Percentiles rank a stretch among this genome's conserved stretches.
These are phyloP conservation scores for Calendula officinalis DNA, from an alignment of 129 eudicot species.

Conservation along the genomic window DNA sequence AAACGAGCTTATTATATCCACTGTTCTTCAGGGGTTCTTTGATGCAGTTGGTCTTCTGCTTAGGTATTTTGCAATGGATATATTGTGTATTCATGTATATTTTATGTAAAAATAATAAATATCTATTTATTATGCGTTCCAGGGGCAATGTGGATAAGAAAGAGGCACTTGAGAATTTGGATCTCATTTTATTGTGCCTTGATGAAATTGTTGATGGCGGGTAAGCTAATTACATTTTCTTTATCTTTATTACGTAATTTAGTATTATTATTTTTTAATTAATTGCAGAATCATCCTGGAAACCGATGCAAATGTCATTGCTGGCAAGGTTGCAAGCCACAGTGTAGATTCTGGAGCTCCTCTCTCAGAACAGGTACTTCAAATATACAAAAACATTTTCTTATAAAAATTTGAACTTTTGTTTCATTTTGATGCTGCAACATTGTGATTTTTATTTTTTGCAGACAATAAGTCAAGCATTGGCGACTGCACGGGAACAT, in stretches of 20 bases:
- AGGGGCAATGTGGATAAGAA: slow-evolving; percentile 79
- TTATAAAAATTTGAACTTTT: neutral
- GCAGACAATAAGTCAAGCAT: slow-evolving; percentile 93
- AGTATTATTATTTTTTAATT: no score
- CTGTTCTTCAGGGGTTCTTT: slow-evolving; percentile 88
- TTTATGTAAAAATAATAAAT: neutral
- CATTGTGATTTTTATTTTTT: slow-evolving; percentile 6
- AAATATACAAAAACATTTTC: neutral
- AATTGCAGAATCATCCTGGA: slow-evolving; percentile 67
- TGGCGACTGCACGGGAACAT: slow-evolving; percentile 91
- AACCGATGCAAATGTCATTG: slow-evolving; percentile 78
- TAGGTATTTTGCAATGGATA: no score
- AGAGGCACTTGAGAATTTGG: slow-evolving; percentile 91
- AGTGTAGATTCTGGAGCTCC: slow-evolving; percentile 79
- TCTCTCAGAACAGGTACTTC: slow-evolving; percentile 76
- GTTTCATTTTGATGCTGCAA: neutral
- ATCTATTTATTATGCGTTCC: neutral
- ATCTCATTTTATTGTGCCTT: slow-evolving; percentile 77
- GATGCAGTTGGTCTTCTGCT: slow-evolving; percentile 85
- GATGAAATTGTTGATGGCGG: slow-evolving; percentile 97
- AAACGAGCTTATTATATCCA: slow-evolving; percentile 72
- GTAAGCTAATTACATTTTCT: slow-evolving; percentile 27
- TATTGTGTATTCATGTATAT: slow-evolving; percentile 1
- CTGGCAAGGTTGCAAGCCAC: slow-evolving; percentile 80
- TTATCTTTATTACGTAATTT: no score